Conservation (phyloP, 2,329 filamentous ascomycete genomes). For the Chaetomium globosum region DNA sequence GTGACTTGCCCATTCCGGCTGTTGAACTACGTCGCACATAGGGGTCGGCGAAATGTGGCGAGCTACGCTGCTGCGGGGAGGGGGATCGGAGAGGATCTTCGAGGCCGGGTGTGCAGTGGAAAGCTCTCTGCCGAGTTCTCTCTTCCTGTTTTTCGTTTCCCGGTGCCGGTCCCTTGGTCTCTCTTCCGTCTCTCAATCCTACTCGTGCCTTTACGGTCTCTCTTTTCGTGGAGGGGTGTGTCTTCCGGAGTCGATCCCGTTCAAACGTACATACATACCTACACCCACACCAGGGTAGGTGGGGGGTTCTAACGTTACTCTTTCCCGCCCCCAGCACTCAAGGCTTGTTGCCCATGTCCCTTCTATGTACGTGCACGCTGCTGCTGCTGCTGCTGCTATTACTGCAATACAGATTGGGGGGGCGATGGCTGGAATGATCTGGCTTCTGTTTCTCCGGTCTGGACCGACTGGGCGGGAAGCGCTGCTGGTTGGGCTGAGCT, state of each 20-base stretch:
- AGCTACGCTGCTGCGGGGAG: not conserved
- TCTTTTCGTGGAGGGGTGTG: not conserved
- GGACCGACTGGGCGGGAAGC: not conserved
- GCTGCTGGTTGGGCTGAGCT: not conserved
- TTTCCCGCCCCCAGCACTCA: not conserved
- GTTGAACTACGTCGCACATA: not conserved
- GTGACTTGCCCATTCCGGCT: not conserved
- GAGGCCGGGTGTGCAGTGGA: not conserved
- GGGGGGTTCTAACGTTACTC: not conserved
- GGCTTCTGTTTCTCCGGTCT: slow-evolving; percentile 11
- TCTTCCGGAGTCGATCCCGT: not conserved
- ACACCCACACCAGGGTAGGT: slow-evolving; percentile 1
- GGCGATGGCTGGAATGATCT: not conserved
- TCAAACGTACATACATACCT: not conserved
- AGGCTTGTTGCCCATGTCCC: not conserved
- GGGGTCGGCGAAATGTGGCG: slow-evolving; percentile 1
- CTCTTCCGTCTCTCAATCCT: not conserved
- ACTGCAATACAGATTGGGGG: not conserved
- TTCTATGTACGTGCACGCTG: not conserved
- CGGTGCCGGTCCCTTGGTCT: not conserved
- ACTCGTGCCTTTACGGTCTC: not conserved
- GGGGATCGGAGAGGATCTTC: slow-evolving; percentile 1
- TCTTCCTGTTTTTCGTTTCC: not conserved
- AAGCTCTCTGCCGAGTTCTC: not conserved
- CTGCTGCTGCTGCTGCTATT: not conserved